Evolutionary conservation across 306 rosid genomes (phyloP).

Genomic region (Castanopsis chinensis): DNA sequence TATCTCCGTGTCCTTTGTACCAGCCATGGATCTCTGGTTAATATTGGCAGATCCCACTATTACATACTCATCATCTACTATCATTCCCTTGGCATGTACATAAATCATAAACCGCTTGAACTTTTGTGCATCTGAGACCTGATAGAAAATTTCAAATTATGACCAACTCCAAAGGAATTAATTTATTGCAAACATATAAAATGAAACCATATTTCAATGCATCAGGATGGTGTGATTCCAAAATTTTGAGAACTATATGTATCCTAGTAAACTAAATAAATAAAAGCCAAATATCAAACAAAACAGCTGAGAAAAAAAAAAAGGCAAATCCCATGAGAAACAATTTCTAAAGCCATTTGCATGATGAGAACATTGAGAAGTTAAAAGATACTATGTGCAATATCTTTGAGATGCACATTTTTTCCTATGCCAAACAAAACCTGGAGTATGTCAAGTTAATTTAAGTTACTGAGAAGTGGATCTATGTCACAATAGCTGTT

Average conservation of each 20-base stretch:
- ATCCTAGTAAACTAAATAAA: background rate
- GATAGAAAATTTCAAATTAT: conserved; percentile 21
- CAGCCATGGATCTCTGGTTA: conserved; percentile 98
- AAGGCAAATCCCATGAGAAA: background rate
- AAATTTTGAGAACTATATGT: background rate
- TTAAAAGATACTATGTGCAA: background rate
- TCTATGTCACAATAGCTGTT: background rate
- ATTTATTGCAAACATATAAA: background rate
- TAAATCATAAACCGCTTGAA: conserved; percentile 77
- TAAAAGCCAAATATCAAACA: background rate
- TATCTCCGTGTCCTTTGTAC: conserved; percentile 93
- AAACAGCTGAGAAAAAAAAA: background rate
- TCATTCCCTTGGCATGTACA: conserved; percentile 96
- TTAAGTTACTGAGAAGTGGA: background rate
- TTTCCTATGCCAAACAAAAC: too few relatives aligned
- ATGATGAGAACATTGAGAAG: too few relatives aligned
- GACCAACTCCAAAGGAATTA: conserved; percentile 6
- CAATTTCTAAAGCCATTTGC: background rate
- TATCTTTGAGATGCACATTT: background rate
- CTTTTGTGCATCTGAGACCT: conserved; percentile 51
- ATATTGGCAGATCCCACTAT: conserved; percentile 93
- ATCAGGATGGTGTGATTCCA: background rate
- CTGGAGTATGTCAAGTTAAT: too few relatives aligned
- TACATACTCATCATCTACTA: conserved; percentile 85
- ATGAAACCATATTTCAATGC: background rate